Percentiles rank a stretch among this genome's conserved stretches.
phyloP scores from a whole-genome alignment of 495 filamentous ascomycete genomes.

The Trichoderma asperelloides region DNA sequence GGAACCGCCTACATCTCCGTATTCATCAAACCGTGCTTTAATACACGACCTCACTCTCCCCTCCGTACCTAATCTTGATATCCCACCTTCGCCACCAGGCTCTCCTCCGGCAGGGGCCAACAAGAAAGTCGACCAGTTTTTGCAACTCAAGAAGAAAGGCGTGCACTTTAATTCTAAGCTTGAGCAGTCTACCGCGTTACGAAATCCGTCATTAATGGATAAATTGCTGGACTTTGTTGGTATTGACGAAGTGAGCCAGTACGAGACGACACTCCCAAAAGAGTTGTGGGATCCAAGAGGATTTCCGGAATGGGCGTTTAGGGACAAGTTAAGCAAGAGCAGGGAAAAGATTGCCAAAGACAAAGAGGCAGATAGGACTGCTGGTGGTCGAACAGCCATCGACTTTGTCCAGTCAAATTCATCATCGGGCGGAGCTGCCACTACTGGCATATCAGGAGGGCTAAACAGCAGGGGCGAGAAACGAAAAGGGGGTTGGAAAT shows the following conservation, averaged over 20 bases:
- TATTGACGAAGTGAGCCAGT: constrained; percentile 54
- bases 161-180: constrained; percentile 88
- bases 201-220: constrained; percentile 70
- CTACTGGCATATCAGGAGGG: background rate
- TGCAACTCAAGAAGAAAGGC: constrained; percentile 73
- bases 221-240: constrained; percentile 79
- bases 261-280: constrained; percentile 58
- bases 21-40: constrained; percentile 54
- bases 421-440: constrained; percentile 14
- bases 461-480: background rate
- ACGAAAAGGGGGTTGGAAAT: constrained; percentile 9
- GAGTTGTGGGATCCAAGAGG: constrained; percentile 58
- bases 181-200: constrained; percentile 56
- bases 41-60: constrained; percentile 80
- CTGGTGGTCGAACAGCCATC: constrained; percentile 51
- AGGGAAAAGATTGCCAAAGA: constrained; percentile 54
- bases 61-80: constrained; percentile 65
- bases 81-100: constrained; percentile 77
- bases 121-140: constrained; percentile 74
- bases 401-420: constrained; percentile 61
- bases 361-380: constrained; percentile 46
- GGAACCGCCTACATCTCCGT: constrained; percentile 54
- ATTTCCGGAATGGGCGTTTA: constrained; percentile 66
- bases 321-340: constrained; percentile 55
- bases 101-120: constrained; percentile 56